Percentiles rank a stretch among this genome's conserved stretches.
phyloP scores from a whole-genome alignment of 441 rosid species.

The Arabidopsis lyrata region DNA sequence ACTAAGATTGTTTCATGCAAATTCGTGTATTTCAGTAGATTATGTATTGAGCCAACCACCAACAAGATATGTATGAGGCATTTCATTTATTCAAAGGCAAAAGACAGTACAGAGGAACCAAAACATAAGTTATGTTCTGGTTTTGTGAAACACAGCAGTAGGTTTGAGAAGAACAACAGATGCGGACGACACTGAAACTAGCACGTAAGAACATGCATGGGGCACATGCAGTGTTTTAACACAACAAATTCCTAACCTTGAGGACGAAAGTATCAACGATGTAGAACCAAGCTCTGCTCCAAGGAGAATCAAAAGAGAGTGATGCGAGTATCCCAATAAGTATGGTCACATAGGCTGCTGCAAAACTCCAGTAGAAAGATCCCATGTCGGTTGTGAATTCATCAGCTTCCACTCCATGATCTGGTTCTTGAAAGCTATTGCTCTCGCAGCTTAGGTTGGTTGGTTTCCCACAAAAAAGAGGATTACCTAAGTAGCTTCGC shows the following conservation, averaged over 20 bases:
- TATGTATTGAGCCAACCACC: neutral
- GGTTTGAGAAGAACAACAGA: neutral
- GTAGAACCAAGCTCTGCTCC: constrained; percentile 20
- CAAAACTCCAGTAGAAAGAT: constrained; percentile 32
- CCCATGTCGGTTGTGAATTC: constrained; percentile 5
- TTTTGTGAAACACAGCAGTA: neutral
- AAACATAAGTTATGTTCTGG: neutral
- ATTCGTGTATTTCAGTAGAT: neutral
- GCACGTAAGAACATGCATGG: no score
- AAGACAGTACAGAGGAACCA: neutral
- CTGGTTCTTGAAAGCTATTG: neutral
- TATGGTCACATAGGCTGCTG: constrained; percentile 17
- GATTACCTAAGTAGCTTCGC: constrained; percentile 31
- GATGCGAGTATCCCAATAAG: constrained; percentile 17
- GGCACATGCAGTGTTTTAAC: no score
- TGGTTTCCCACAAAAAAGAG: constrained; percentile 12
- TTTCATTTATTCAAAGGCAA: constrained; percentile 1
- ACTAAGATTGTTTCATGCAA: constrained; percentile 1
- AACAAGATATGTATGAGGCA: neutral
- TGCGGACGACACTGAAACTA: neutral
- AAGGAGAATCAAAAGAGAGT: constrained; percentile 24
- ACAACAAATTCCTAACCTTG: neutral
- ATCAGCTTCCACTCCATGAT: neutral
- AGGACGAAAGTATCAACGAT: neutral
- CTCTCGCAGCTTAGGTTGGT: neutral